phyloP scores from a whole-genome alignment of 176 grass and related monocot genomes.

The Oryza nivara region DNA sequence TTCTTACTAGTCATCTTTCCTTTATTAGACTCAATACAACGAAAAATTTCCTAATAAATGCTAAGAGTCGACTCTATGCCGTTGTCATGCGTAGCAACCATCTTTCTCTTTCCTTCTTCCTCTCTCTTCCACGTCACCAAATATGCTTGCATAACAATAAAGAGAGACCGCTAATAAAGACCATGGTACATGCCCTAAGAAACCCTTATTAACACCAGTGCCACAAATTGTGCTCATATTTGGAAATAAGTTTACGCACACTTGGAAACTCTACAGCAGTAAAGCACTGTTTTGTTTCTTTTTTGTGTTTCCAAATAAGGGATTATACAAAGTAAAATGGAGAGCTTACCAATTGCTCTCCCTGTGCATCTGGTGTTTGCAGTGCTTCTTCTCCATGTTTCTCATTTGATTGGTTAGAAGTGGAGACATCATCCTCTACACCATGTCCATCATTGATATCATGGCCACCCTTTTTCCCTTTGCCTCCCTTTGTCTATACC shows the following conservation, averaged over 20 bases:
- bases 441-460: conserved; percentile 64
- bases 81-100: too few species aligned
- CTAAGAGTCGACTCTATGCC: too few species aligned
- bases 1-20: too few species aligned
- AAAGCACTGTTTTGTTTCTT: neutral
- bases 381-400: conserved; percentile 60
- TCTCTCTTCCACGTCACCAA: too few species aligned
- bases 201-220: neutral
- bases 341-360: conserved; percentile 60
- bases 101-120: too few species aligned
- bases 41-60: too few species aligned
- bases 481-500: conserved; percentile 75
- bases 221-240: neutral
- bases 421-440: conserved; percentile 80
- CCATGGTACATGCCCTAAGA: too few species aligned
- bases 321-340: neutral
- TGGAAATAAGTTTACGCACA: neutral
- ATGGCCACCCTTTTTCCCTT: conserved; percentile 63
- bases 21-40: too few species aligned
- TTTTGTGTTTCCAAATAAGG: neutral
- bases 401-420: conserved; percentile 81
- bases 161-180: too few species aligned
- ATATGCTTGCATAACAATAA: too few species aligned
- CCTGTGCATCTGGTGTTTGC: conserved; percentile 55
- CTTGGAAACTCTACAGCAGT: neutral